A percentile compares a stretch with the other conserved stretches of the same genome.
Conservation (phyloP, 768 basidiomycete species). For the Tylopilus balloui region DNA sequence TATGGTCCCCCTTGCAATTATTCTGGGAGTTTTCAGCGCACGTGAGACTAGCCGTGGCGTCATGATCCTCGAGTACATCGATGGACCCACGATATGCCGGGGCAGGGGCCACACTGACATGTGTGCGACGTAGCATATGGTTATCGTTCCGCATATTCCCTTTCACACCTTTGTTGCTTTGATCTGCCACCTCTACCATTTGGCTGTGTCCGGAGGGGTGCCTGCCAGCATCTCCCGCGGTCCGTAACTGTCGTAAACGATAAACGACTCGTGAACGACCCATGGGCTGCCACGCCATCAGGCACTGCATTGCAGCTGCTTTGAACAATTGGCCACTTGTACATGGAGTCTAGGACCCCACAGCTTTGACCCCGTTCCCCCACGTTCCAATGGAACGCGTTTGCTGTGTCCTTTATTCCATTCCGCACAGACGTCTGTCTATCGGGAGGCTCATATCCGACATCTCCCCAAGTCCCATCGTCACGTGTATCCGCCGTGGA, state of each 20-base stretch:
- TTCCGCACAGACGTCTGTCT: neutral
- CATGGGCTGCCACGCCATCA: slow-evolving; percentile 1
- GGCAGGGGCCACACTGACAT: neutral
- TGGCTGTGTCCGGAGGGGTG: neutral
- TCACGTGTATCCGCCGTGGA: neutral
- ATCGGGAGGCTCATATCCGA: neutral
- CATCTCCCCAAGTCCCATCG: too few relatives aligned
- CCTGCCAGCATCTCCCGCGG: slow-evolving; percentile 1
- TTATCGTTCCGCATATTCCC: slow-evolving; percentile 14
- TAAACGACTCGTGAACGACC: neutral
- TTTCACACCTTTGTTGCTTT: slow-evolving; percentile 6
- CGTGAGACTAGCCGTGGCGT: slow-evolving; percentile 7
- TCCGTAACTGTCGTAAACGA: neutral
- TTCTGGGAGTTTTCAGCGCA: neutral
- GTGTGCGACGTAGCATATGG: neutral
- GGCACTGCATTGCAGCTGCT: slow-evolving; percentile 4
- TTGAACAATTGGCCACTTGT: neutral
- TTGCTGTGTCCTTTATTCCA: neutral
- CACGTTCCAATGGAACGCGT: neutral
- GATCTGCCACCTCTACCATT: slow-evolving; percentile 6
- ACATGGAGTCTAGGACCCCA: neutral
- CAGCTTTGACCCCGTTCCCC: neutral
- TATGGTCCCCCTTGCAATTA: neutral
- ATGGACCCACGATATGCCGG: slow-evolving; percentile 13
- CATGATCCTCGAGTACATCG: slow-evolving; percentile 21